These are phyloP conservation scores for Lodderomyces parapsilosis DNA, from an alignment of 1,139 yeast genomes.

Conservation along the genomic window DNA sequence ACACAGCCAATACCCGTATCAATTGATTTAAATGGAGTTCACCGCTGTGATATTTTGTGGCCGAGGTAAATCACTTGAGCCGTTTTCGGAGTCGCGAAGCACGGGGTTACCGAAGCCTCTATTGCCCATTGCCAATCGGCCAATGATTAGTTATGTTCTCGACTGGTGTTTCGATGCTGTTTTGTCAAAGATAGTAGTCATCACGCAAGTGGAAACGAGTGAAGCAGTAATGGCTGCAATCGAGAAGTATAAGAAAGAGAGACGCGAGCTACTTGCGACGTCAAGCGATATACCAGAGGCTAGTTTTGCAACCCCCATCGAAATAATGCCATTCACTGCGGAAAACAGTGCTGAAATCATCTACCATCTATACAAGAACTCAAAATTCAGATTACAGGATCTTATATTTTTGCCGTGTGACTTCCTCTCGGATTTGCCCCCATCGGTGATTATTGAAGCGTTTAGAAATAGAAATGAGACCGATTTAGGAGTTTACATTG, in stretches of 20 bases:
- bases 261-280: constrained; percentile 13
- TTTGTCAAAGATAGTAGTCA: constrained; percentile 53
- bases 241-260: constrained; percentile 35
- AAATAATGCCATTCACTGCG: constrained; percentile 45
- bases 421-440: constrained; percentile 87
- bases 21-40: constrained; percentile 64
- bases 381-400: constrained; percentile 20
- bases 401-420: constrained; percentile 90
- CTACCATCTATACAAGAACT: constrained; percentile 41
- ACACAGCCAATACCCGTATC: not conserved
- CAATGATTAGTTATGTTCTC: constrained; percentile 84
- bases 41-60: constrained; percentile 93
- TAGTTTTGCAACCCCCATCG: constrained; percentile 24
- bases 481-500: constrained; percentile 70
- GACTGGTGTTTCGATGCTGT: constrained; percentile 93
- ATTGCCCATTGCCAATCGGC: constrained; percentile 84
- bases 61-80: constrained; percentile 68
- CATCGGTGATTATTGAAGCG: constrained; percentile 82
- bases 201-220: constrained; percentile 29
- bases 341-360: constrained; percentile 67
- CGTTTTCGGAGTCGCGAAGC: constrained; percentile 59
- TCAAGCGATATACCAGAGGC: constrained; percentile 16
- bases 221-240: constrained; percentile 39
- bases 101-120: constrained; percentile 79
- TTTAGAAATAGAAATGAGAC: constrained; percentile 67